Base-by-base conservation (phyloP, 306 rosid species). In the Medicago truncatula region DNA sequence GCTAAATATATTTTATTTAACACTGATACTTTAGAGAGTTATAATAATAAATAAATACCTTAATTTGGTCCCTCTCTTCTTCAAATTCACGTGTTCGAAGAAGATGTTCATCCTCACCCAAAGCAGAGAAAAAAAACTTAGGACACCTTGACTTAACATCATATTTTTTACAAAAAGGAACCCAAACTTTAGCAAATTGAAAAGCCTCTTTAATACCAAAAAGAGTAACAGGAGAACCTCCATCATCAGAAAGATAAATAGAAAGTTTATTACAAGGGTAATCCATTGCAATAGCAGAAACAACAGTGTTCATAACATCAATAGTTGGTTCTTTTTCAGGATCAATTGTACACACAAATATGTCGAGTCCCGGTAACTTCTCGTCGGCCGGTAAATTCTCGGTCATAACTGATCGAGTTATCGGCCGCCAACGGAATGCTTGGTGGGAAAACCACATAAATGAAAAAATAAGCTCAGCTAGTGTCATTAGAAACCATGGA, bases 241-340 rank as follows among this genome's bases (percentile, higher is more conserved):
- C 90, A 3, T 87, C 88, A 7, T 87, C 90, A 0, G 88, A 84
- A 3, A 87, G 86, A 66, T 87, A 87, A 14, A 87, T 85, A 5
- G 83, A 53, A 2, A 87, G 75, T 67, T 87, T 87, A 7, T 80
- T 40, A 2, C 79, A 4, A 2, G 88, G 83, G 28, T 84, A 87
- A 41, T 84, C 88, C 60, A 84, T 80, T 3, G 88, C 80, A 40
- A 79, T 43, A 1, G 85, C 85, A 0, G 90, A 87, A 4, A 87
- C 20, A 40, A 87, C 69, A 0, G 88, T 82, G 77, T 87, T 77
- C 79, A 87, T 74, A 3, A 87, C 90, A 49, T 63, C 81, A 1
- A 62, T 14, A 0, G 90, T 83, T 0, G 86, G 90, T 69, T 87
- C 88, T 76, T 75, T 74, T 12, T 34, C 58, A 0, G 86, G 86